These are phyloP conservation scores for Aspergillus brasiliensis DNA, from an alignment of 2,329 filamentous ascomycete species.

Conservation along the genomic window DNA sequence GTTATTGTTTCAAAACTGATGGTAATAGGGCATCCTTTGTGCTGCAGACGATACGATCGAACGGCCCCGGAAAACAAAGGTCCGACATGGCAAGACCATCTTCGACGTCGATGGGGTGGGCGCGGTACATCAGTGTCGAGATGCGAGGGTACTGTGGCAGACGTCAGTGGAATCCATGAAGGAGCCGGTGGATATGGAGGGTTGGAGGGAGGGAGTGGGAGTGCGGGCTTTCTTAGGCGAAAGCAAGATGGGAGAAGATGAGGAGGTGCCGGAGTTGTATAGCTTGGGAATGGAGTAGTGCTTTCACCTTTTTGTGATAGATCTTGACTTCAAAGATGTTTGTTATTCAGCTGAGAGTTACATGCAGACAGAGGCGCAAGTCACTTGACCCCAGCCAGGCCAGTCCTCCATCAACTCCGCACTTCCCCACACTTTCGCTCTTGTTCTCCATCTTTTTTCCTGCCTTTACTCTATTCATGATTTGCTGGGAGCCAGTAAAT, in stretches of 20 bases:
- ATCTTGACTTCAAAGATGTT: not conserved
- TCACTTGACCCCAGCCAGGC: not conserved
- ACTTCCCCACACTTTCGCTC: not conserved
- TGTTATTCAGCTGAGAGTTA: not conserved
- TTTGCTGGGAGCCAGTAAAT: not conserved
- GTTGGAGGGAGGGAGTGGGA: conserved; percentile 9
- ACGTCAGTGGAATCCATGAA: not conserved
- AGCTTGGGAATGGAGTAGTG: not conserved
- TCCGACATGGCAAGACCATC: not conserved
- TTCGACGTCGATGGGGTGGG: conserved; percentile 15
- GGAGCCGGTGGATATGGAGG: conserved; percentile 8
- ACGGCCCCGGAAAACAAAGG: not conserved
- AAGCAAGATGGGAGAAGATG: not conserved
- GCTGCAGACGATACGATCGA: conserved; percentile 21
- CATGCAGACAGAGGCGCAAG: not conserved
- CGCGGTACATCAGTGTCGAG: conserved; percentile 15
- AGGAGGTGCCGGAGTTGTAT: not conserved
- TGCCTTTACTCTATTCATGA: not conserved
- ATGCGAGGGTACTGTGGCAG: conserved; percentile 16
- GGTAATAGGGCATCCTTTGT: conserved; percentile 14
- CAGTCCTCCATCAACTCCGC: not conserved
- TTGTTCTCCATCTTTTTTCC: not conserved
- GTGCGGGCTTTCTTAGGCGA: conserved; percentile 11
- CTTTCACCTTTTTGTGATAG: not conserved
- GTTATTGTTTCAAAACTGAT: not conserved